Evolutionary conservation across 495 filamentous ascomycete species (phyloP).

Genomic region (Neurospora sp.): DNA sequence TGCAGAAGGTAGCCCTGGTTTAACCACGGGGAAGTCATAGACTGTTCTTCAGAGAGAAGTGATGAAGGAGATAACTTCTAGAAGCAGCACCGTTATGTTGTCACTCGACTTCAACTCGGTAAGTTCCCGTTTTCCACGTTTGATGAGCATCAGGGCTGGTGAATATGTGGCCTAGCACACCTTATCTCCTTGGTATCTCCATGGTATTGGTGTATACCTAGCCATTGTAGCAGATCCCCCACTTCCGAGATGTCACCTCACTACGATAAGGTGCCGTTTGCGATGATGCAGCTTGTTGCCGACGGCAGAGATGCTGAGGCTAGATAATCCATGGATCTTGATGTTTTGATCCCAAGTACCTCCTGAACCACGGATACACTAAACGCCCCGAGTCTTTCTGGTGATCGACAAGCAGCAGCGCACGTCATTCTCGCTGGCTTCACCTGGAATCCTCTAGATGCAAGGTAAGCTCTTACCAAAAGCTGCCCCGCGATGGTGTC

Average conservation of each 20-base stretch:
- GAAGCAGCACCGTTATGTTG: neutral
- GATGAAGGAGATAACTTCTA: neutral
- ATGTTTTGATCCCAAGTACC: neutral
- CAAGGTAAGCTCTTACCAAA: neutral
- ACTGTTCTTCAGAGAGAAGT: neutral
- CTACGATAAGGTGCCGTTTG: neutral
- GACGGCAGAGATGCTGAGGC: neutral
- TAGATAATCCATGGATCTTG: neutral
- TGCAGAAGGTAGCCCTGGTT: neutral
- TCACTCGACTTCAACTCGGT: neutral
- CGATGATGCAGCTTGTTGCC: neutral
- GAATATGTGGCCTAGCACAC: neutral
- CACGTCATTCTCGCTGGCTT: neutral
- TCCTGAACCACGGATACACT: neutral
- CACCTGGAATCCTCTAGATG: neutral
- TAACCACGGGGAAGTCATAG: neutral
- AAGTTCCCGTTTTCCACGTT: neutral
- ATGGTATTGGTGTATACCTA: neutral
- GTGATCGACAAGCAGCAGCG: neutral
- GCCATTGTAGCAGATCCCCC: neutral
- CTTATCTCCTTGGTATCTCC: neutral
- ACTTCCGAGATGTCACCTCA: neutral
- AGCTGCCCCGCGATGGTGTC: neutral
- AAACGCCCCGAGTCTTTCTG: neutral
- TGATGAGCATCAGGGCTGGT: neutral